Evolutionary conservation across 2,329 filamentous ascomycete genomes (phyloP).

Genomic region (Botrytis fabae): DNA sequence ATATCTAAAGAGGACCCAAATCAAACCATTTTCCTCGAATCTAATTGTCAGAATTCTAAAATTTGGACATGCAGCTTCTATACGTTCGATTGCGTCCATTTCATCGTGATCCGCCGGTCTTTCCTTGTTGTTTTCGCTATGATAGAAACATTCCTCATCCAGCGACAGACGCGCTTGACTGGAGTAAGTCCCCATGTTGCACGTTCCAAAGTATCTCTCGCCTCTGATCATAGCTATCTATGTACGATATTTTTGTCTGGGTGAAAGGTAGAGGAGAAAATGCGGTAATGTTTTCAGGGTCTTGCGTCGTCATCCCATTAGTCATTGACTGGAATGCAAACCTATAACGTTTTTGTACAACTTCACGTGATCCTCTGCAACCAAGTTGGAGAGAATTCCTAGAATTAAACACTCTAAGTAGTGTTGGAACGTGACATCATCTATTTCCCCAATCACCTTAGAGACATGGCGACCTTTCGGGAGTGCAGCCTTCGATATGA

Average conservation of each 20-base stretch:
- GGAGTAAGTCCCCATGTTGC: not conserved
- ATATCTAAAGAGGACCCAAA: not conserved
- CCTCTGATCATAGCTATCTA: too few species aligned
- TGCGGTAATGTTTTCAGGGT: not conserved
- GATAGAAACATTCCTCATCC: too few species aligned
- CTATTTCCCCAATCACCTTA: not conserved
- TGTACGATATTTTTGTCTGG: not conserved
- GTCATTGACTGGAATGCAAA: not conserved
- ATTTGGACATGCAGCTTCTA: not conserved
- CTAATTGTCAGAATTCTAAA: not conserved
- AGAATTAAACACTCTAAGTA: not conserved
- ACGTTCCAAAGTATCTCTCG: not conserved
- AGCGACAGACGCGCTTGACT: not conserved
- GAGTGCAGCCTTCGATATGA: not conserved
- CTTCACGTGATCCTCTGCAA: not conserved
- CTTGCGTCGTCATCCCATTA: too few species aligned
- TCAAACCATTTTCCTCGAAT: not conserved
- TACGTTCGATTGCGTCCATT: not conserved
- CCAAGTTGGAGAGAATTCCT: not conserved
- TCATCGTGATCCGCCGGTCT: not conserved
- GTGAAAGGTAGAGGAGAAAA: not conserved
- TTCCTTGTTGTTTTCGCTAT: not conserved
- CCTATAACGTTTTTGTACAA: not conserved
- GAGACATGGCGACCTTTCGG: not conserved
- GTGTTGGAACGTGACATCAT: not conserved